Conservation (phyloP, 345 rosid species). For the Gossypium bickii region DNA sequence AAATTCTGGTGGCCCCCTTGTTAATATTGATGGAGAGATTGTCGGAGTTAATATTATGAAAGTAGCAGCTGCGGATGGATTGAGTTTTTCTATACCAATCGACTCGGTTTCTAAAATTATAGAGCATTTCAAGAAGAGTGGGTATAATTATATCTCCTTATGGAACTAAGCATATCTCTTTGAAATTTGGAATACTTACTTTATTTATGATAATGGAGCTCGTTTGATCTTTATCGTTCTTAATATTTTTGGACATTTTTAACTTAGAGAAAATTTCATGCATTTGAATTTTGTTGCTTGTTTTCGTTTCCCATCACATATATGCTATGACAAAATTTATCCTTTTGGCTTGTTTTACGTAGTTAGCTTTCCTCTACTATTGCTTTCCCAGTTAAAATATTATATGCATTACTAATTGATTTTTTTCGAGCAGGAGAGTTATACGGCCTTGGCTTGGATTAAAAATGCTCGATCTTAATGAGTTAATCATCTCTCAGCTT, state of each 20-base stretch:
- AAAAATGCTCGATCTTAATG: slow-evolving; percentile 88
- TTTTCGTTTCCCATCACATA: background rate
- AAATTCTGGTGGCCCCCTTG: slow-evolving; percentile 95
- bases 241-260: background rate
- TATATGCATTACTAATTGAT: background rate
- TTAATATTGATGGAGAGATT: slow-evolving; percentile 87
- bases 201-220: background rate
- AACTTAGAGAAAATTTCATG: background rate
- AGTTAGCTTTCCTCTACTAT: background rate
- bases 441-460: slow-evolving; percentile 92
- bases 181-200: background rate
- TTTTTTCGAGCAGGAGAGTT: slow-evolving; percentile 60
- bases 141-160: slow-evolving; percentile 38
- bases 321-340: background rate
- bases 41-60: slow-evolving; percentile 88
- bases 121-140: slow-evolving; percentile 72
- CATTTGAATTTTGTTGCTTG: background rate
- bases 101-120: slow-evolving; percentile 72
- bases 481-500: slow-evolving; percentile 73
- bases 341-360: background rate
- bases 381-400: background rate
- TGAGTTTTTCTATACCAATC: slow-evolving; percentile 78
- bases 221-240: background rate
- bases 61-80: slow-evolving; percentile 71
- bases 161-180: background rate